Conservation (phyloP, 345 rosid genomes). For the Hirschfeldia incana region DNA sequence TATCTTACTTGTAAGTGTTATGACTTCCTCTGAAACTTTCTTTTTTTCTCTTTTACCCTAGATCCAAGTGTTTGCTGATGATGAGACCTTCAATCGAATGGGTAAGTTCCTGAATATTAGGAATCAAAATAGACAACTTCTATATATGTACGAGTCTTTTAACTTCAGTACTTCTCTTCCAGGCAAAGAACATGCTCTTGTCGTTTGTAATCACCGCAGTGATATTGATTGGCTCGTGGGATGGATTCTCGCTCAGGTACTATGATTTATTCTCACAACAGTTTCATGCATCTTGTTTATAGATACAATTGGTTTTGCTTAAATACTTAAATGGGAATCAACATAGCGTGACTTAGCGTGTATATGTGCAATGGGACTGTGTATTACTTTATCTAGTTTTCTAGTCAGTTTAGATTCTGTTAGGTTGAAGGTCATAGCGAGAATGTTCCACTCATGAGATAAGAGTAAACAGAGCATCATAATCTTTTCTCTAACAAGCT, state of each 20-base stretch:
- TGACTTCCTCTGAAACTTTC: constrained; percentile 20
- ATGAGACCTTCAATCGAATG: constrained; percentile 67
- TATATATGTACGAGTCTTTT: neutral
- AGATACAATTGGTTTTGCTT: neutral
- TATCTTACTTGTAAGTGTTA: neutral
- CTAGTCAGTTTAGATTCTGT: constrained; percentile 12
- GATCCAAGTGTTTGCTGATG: constrained; percentile 79
- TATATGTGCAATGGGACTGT: neutral
- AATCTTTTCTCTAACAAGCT: neutral
- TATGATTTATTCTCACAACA: neutral
- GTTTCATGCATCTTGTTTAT: constrained; percentile 10
- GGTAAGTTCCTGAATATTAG: constrained; percentile 51
- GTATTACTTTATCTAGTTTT: constrained; percentile 12
- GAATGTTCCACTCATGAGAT: constrained; percentile 13
- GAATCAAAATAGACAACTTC: neutral
- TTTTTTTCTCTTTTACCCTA: constrained; percentile 40
- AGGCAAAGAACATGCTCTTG: constrained; percentile 94
- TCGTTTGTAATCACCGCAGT: constrained; percentile 80
- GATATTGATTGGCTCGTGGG: constrained; percentile 98
- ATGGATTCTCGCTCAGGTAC: constrained; percentile 94
- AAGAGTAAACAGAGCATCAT: constrained; percentile 5
- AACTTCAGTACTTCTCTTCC: constrained; percentile 28
- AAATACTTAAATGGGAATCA: constrained; percentile 4
- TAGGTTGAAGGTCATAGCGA: constrained; percentile 1
- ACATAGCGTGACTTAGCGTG: constrained; percentile 7